Base-by-base conservation (phyloP, 192 early-diverging fungal species). In the Backusella psychrophila region DNA sequence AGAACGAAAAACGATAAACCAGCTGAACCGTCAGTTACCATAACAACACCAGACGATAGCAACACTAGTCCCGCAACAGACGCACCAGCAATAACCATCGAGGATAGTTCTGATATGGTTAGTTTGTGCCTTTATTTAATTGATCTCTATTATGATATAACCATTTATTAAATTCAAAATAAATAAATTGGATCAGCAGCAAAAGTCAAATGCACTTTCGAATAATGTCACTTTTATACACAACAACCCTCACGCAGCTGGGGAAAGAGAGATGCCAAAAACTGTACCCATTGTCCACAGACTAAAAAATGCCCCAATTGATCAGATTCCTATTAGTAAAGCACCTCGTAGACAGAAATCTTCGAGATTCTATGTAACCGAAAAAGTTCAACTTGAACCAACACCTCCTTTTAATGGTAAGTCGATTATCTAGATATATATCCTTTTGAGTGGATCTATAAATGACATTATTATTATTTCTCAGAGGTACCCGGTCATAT, bases 331-430 rank as follows among this genome's bases (percentile, higher is more conserved):
- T 66, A 87, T 91, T 77, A 91, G 89, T 83, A 95, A 94, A 86
- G 85, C 90, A 19, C 94, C 94, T 23, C 83, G 91, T 39, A 87
- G 94, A 39, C 95, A 96, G 76, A 85, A 91, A 75, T 95, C 94
- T 1, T 96, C 94, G 34, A 85, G 95, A 59, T 96, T 96, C 76
- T 92, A 96, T 81, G 91, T 93, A 6, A 91, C 91, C 6, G 94
- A 94, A 81, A 88, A 89, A 23, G 91, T 95, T 21, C 88, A 93
- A 74, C 79, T 96, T 71, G 95, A 96, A 70, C 91, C 89, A 76
- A 84, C 94, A 36, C 85, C 88, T 21, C 84, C 77, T 31, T 90
- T 96, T 70, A 92, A 93, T 81, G 95, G 95, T 93, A 78, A 44
- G 77, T 84, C 33, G 33, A 33, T 3, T 33, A 33, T 33, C 33